Conservation (phyloP, 768 basidiomycete genomes). For the Boletus insuetus region DNA sequence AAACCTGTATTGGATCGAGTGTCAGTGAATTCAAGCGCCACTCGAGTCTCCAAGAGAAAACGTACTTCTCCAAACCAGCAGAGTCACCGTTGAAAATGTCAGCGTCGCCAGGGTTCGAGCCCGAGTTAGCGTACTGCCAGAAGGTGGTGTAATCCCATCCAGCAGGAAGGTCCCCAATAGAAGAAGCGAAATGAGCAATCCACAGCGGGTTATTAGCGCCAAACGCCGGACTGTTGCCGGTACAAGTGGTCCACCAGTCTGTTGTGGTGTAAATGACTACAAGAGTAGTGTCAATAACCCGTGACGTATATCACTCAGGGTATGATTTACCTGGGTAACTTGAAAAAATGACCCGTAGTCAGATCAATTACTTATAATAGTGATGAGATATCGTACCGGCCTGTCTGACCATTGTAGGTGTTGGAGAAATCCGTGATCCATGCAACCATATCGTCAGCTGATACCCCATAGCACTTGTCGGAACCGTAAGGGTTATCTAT, state of each 20-base stretch:
- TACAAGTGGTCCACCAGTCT: conserved; percentile 68
- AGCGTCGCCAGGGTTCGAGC: conserved; percentile 56
- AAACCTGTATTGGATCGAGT: conserved; percentile 10
- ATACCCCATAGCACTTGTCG: conserved; percentile 51
- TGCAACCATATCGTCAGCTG: conserved; percentile 50
- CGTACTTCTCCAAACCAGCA: conserved; percentile 40
- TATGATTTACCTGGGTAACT: conserved; percentile 40
- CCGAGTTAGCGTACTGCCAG: conserved; percentile 59
- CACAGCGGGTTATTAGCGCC: conserved; percentile 53
- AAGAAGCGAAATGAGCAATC: conserved; percentile 54
- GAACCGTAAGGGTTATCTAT: conserved; percentile 52
- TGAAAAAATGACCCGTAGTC: background rate
- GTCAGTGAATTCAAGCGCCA: background rate
- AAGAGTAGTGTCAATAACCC: background rate
- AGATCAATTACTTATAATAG: background rate
- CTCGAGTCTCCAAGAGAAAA: background rate
- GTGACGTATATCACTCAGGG: background rate
- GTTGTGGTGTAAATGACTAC: conserved; percentile 63
- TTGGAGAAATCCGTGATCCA: conserved; percentile 64
- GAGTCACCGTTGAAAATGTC: conserved; percentile 54
- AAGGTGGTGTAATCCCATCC: conserved; percentile 57
- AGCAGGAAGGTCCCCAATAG: conserved; percentile 53
- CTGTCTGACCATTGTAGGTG: conserved; percentile 50
- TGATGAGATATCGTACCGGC: conserved; percentile 34
- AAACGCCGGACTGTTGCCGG: conserved; percentile 54